Conservation (phyloP, 2,329 filamentous ascomycete genomes). For the Fusarium sororula region DNA sequence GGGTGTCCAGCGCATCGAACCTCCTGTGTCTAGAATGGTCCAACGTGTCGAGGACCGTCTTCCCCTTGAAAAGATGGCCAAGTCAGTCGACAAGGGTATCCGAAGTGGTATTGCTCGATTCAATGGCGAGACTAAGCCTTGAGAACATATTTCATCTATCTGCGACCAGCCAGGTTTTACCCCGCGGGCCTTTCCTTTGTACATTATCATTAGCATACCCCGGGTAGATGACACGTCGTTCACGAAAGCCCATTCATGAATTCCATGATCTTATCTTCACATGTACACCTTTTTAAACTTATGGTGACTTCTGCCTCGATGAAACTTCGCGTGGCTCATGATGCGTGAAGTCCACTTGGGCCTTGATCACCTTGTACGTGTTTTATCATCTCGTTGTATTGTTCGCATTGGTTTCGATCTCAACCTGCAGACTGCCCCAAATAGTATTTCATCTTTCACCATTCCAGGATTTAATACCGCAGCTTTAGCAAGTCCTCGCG, state of each 20-base stretch:
- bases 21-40: constrained; percentile 56
- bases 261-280: constrained; percentile 6
- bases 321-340: not conserved
- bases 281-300: not conserved
- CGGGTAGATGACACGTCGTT: constrained; percentile 20
- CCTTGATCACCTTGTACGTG: not conserved
- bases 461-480: not conserved
- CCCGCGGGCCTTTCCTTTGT: constrained; percentile 21
- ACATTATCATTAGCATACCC: constrained; percentile 35
- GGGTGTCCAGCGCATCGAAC: constrained; percentile 59
- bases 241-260: constrained; percentile 17
- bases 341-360: not conserved
- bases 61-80: constrained; percentile 61
- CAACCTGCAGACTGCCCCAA: not conserved
- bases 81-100: constrained; percentile 59
- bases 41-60: constrained; percentile 57
- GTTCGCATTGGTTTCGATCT: not conserved
- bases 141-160: not conserved
- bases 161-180: not conserved
- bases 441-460: not conserved
- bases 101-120: constrained; percentile 55
- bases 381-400: not conserved
- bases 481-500: not conserved
- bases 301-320: not conserved
- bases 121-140: constrained; percentile 41